Conservation (phyloP, 768 basidiomycete species). For the Gloeophyllum trabeum region DNA sequence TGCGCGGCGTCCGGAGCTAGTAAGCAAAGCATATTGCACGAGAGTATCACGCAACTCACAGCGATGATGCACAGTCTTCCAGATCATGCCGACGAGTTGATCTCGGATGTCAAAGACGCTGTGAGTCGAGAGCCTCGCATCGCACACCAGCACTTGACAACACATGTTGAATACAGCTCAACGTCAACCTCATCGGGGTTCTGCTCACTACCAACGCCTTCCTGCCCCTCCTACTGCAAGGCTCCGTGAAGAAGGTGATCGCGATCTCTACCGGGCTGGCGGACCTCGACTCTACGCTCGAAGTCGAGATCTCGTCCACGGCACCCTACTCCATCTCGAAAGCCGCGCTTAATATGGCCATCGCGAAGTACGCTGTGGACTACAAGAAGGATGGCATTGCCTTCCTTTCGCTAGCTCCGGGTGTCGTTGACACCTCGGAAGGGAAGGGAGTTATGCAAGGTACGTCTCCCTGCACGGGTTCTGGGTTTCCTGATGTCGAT, state of each 20-base stretch:
- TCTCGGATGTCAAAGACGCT: conserved; percentile 11
- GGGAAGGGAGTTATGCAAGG: background rate
- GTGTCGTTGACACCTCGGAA: conserved; percentile 7
- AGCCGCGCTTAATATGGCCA: conserved; percentile 18
- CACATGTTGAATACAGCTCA: conserved; percentile 4
- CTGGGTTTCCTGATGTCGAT: conserved; percentile 1
- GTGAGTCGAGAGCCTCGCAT: conserved; percentile 5
- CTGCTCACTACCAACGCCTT: conserved; percentile 17
- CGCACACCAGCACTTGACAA: background rate
- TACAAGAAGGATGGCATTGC: conserved; percentile 18
- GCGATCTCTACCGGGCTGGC: conserved; percentile 15
- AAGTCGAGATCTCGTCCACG: background rate
- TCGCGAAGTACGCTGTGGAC: conserved; percentile 17
- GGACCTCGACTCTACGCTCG: conserved; percentile 10
- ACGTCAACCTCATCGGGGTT: conserved; percentile 18
- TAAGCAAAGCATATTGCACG: conserved; percentile 6
- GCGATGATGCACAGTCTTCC: conserved; percentile 7
- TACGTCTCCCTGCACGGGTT: conserved; percentile 4
- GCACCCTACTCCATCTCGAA: conserved; percentile 18
- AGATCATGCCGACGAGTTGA: conserved; percentile 9
- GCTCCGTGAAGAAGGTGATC: conserved; percentile 17
- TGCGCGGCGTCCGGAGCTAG: conserved; percentile 11
- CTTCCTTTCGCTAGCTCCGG: conserved; percentile 19
- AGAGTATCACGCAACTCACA: background rate
- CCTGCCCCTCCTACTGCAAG: conserved; percentile 19